Percentiles rank a stretch among this genome's conserved stretches.
These are phyloP conservation scores for Rhododendron molle DNA, from an alignment of 148 eudicot species.

Conservation along the genomic window DNA sequence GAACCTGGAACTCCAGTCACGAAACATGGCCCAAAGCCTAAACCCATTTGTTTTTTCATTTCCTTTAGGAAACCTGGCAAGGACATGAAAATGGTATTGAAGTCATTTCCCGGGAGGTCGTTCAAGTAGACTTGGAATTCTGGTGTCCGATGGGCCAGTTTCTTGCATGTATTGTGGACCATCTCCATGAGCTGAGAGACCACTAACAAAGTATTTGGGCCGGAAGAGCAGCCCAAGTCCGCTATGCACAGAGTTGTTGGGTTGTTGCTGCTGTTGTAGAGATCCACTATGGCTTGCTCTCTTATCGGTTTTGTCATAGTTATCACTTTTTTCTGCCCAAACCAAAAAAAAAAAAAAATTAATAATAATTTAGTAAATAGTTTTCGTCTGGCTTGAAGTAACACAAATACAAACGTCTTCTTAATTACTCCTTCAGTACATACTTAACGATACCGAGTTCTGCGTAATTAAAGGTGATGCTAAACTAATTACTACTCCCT, in stretches of 20 bases:
- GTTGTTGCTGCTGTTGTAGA: conserved; percentile 6
- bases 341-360: background rate
- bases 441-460: too few species aligned
- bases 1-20: conserved; percentile 58
- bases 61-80: conserved; percentile 22
- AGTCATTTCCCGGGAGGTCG: conserved; percentile 55
- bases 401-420: too few species aligned
- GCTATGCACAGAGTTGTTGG: conserved; percentile 30
- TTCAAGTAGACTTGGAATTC: conserved; percentile 46
- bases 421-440: too few species aligned
- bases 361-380: too few species aligned
- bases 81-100: conserved; percentile 39
- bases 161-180: conserved; percentile 14
- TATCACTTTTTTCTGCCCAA: conserved; percentile 26
- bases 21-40: conserved; percentile 20
- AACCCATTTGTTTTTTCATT: conserved; percentile 8
- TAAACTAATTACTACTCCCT: too few species aligned
- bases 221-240: conserved; percentile 71
- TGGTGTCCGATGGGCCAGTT: conserved; percentile 16
- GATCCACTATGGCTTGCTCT: conserved; percentile 25
- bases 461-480: too few species aligned
- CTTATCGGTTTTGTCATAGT: conserved; percentile 25
- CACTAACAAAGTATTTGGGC: conserved; percentile 41
- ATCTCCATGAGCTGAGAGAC: conserved; percentile 24
- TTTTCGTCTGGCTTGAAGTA: background rate